Conservation (phyloP, 768 basidiomycete genomes). For the Pleurotus eryngii region DNA sequence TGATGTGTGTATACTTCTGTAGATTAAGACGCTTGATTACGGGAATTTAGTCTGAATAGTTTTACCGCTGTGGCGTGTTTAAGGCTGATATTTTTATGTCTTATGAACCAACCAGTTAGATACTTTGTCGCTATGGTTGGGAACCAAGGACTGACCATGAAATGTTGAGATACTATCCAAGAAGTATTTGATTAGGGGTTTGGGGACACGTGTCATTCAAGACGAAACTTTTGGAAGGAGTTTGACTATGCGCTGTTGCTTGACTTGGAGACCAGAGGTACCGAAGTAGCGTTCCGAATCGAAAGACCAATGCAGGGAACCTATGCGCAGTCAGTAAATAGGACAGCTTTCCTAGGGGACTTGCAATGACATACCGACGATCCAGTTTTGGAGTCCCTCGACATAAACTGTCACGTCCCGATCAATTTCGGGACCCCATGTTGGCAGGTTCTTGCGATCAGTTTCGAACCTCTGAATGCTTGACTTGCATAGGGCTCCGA, state of each 20-base stretch:
- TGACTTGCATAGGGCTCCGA: constrained; percentile 27
- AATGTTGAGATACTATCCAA: no score
- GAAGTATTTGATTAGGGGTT: no score
- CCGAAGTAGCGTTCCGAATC: constrained; percentile 35
- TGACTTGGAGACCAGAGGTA: constrained; percentile 22
- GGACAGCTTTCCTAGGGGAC: no score
- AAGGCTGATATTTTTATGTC: no score
- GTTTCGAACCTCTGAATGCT: constrained; percentile 29
- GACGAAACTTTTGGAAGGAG: constrained; percentile 1
- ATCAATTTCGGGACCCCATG: constrained; percentile 30
- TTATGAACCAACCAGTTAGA: no score
- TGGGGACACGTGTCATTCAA: neutral
- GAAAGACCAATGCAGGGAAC: constrained; percentile 40
- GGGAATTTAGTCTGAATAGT: no score
- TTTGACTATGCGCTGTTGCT: constrained; percentile 19
- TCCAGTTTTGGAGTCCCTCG: constrained; percentile 36
- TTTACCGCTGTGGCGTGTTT: no score
- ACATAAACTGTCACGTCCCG: constrained; percentile 30
- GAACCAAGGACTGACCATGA: neutral
- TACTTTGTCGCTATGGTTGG: no score
- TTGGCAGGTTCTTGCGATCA: constrained; percentile 26
- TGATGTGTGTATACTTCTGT: no score
- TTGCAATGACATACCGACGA: constrained; percentile 14
- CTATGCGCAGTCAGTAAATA: constrained; percentile 11
- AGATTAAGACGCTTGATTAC: no score